A percentile compares a stretch with the other conserved stretches of the same genome.
Conservation (phyloP, 345 rosid species). For the Stellera chamaejasme region DNA sequence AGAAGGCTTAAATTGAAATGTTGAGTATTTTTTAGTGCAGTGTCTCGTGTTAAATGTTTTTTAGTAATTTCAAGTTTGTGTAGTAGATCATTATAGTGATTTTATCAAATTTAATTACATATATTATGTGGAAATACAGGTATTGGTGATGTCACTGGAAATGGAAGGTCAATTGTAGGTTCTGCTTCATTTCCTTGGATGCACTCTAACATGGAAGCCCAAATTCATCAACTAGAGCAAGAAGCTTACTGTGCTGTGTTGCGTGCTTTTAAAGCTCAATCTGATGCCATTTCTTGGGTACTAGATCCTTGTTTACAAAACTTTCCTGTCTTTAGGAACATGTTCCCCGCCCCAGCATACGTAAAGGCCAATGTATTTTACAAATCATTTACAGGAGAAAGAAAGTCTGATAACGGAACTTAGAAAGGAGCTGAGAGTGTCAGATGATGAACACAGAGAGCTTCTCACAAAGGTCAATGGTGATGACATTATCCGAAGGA, state of each 20-base stretch:
- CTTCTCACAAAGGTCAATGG: conserved; percentile 70
- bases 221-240: conserved; percentile 89
- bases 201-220: conserved; percentile 64
- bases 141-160: conserved; percentile 36
- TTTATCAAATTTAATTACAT: neutral
- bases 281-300: conserved; percentile 99
- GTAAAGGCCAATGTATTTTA: neutral
- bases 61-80: neutral
- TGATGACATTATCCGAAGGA: conserved; percentile 71
- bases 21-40: neutral
- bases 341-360: conserved; percentile 1
- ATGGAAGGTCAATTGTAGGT: conserved; percentile 33
- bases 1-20: too few species aligned
- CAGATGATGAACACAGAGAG: conserved; percentile 96
- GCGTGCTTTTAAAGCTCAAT: conserved; percentile 96
- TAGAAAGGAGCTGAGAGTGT: conserved; percentile 87
- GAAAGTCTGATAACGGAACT: conserved; percentile 91
- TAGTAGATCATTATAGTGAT: conserved; percentile 4
- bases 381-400: conserved; percentile 54
- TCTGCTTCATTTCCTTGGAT: conserved; percentile 29
- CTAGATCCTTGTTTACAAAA: conserved; percentile 9
- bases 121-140: conserved; percentile 21
- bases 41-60: neutral
- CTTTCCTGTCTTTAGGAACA: neutral
- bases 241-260: conserved; percentile 92